These are phyloP conservation scores for Chaetomium tenue DNA, from an alignment of 495 filamentous ascomycete species.

Conservation along the genomic window DNA sequence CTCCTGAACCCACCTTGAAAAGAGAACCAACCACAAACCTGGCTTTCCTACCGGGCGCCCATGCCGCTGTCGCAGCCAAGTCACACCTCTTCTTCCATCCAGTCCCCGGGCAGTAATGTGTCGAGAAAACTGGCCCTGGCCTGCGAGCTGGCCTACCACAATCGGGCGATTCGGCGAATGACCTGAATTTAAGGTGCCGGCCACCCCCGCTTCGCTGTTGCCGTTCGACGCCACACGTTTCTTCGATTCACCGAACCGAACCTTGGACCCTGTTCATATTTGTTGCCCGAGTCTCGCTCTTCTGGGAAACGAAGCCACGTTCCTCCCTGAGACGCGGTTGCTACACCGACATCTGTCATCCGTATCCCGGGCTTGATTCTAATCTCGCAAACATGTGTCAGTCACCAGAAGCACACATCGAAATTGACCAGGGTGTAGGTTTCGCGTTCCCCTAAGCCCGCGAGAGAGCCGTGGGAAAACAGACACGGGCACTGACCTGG, in stretches of 20 bases:
- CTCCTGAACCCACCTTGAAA: background rate
- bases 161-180: background rate
- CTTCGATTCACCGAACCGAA: background rate
- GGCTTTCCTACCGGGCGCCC: background rate
- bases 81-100: background rate
- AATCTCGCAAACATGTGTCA: background rate
- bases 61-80: background rate
- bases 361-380: too few relatives aligned
- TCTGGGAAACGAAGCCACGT: background rate
- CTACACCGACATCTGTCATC: background rate
- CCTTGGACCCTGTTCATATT: background rate
- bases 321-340: too few relatives aligned
- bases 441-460: too few relatives aligned
- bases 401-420: constrained; percentile 1
- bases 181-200: background rate
- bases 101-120: background rate
- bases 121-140: background rate
- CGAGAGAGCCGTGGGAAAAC: too few relatives aligned
- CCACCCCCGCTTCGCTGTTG: background rate
- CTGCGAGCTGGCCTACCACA: background rate
- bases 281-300: background rate
- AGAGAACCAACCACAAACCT: background rate
- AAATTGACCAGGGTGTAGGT: background rate
- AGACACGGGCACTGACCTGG: background rate
- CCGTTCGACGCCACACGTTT: background rate